Conservation (phyloP, 163 green algal species). For the Prototheca stagnorum region DNA sequence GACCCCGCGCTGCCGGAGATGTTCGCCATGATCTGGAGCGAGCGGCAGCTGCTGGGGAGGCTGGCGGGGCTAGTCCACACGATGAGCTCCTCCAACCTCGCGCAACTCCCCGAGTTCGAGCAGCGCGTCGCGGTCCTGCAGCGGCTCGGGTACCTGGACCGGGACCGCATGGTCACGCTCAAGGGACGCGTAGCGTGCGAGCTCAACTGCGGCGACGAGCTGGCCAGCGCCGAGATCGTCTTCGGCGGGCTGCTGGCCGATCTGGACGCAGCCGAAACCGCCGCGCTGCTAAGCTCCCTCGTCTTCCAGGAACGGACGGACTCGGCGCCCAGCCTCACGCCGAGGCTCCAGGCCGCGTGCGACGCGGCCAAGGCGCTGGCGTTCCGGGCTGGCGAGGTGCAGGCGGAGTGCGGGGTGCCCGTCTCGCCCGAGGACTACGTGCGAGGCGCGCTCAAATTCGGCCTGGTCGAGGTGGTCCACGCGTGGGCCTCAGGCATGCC, state of each 20-base stretch:
- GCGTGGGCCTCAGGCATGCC: constrained; percentile 77
- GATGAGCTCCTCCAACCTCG: constrained; percentile 61
- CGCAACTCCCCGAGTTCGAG: constrained; percentile 83
- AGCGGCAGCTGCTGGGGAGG: constrained; percentile 30
- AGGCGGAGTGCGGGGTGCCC: constrained; percentile 31
- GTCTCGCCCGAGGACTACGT: constrained; percentile 49
- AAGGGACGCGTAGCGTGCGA: constrained; percentile 26
- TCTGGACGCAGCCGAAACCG: constrained; percentile 62
- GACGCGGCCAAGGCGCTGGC: constrained; percentile 32
- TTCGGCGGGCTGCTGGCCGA: constrained; percentile 68
- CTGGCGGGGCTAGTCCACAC: constrained; percentile 35
- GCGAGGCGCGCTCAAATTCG: constrained; percentile 32
- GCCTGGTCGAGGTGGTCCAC: constrained; percentile 70
- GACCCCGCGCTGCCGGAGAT: constrained; percentile 44
- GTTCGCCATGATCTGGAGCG: constrained; percentile 35
- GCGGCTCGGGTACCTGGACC: constrained; percentile 59
- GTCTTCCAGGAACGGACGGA: constrained; percentile 87
- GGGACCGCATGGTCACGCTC: constrained; percentile 16
- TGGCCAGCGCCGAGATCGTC: constrained; percentile 81
- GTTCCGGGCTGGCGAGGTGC: constrained; percentile 26
- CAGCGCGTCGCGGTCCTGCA: constrained; percentile 61
- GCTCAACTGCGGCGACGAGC: constrained; percentile 53
- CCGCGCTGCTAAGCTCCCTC: constrained; percentile 71
- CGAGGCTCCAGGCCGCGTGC: constrained; percentile 32
- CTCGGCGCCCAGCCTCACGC: constrained; percentile 34